phyloP scores from a whole-genome alignment of 148 eudicot species.

The Fagopyrum esculentum region DNA sequence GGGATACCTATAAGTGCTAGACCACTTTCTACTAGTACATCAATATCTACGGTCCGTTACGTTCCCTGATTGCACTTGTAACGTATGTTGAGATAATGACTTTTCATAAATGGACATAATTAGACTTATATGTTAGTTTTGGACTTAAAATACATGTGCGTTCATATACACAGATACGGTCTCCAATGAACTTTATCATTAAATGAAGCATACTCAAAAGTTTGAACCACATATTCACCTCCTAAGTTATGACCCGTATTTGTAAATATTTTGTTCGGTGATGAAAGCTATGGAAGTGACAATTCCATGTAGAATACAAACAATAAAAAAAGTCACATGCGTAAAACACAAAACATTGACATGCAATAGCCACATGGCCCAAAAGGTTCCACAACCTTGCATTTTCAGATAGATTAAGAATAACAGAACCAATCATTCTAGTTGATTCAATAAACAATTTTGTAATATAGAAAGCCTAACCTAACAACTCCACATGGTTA shows the following conservation, averaged over 20 bases:
- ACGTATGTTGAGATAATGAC: too few species aligned
- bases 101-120: too few species aligned
- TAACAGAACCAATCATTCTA: background rate
- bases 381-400: background rate
- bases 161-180: too few species aligned
- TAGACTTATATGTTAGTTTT: too few species aligned
- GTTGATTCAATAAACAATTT: conserved; percentile 2
- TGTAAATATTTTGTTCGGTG: background rate
- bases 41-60: too few species aligned
- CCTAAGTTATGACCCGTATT: background rate
- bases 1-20: too few species aligned
- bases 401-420: background rate
- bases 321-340: background rate
- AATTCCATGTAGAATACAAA: background rate
- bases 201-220: background rate
- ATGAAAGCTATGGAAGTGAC: background rate
- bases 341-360: background rate
- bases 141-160: too few species aligned
- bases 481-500: conserved; percentile 2
- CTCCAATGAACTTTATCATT: too few species aligned
- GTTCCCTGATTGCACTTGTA: too few species aligned
- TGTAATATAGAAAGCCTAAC: background rate
- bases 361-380: conserved; percentile 10
- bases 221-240: background rate
- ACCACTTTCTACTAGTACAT: too few species aligned